Evolutionary conservation across 106 monocot genomes (phyloP).

Genomic region (Cymbidium sinense): DNA sequence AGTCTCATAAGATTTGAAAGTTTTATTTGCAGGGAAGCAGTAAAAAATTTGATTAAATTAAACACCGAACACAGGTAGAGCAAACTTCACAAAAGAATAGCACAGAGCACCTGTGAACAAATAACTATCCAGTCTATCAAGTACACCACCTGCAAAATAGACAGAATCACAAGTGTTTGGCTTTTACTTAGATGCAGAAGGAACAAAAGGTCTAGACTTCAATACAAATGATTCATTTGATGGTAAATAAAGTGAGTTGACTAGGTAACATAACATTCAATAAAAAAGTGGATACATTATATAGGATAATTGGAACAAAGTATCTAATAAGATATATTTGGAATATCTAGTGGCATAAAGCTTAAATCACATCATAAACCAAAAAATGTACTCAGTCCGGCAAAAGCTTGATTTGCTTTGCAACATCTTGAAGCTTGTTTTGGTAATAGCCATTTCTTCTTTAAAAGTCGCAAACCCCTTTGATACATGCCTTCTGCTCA

Average conservation of each 20-base stretch:
- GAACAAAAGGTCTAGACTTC: not conserved
- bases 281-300: not conserved
- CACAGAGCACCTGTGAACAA: constrained; percentile 86
- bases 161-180: not conserved
- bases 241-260: not conserved
- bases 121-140: constrained; percentile 94
- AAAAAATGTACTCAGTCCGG: too few species aligned
- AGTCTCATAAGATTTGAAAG: too few species aligned
- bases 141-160: constrained; percentile 74
- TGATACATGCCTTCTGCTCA: too few species aligned
- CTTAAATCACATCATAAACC: too few species aligned
- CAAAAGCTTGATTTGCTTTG: too few species aligned
- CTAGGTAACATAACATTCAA: not conserved
- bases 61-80: constrained; percentile 67
- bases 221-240: not conserved
- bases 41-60: constrained; percentile 21
- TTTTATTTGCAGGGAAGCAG: too few species aligned
- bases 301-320: too few species aligned
- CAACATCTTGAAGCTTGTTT: not conserved
- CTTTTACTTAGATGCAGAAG: too few species aligned
- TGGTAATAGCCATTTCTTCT: not conserved
- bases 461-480: not conserved
- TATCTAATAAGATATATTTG: too few species aligned
- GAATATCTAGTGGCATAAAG: too few species aligned
- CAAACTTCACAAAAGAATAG: constrained; percentile 80